These are phyloP conservation scores for Mortierella sp. DNA, from an alignment of 371 early-diverging fungal genomes.

Conservation along the genomic window DNA sequence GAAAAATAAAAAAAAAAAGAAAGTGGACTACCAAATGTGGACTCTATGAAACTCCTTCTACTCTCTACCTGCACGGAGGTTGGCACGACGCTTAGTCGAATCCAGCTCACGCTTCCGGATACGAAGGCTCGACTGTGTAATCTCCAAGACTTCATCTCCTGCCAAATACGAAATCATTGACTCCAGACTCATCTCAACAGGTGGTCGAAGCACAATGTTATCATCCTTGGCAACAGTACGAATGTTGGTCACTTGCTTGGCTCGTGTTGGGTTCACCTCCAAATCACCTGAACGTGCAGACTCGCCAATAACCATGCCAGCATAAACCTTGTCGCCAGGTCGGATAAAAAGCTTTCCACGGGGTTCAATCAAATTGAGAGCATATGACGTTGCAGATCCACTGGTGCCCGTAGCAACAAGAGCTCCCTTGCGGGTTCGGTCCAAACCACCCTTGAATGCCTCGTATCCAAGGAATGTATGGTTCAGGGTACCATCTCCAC, in stretches of 20 bases:
- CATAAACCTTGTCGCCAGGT: conserved; percentile 76
- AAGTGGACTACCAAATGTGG: not conserved
- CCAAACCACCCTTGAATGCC: conserved; percentile 73
- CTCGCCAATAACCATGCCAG: conserved; percentile 87
- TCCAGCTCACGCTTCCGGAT: conserved; percentile 79
- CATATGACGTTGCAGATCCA: conserved; percentile 78
- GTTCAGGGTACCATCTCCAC: conserved; percentile 73
- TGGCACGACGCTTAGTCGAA: conserved; percentile 66
- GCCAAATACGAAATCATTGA: conserved; percentile 79
- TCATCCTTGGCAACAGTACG: conserved; percentile 82
- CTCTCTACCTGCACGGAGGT: conserved; percentile 30
- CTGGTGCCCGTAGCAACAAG: conserved; percentile 69
- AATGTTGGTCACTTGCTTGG: conserved; percentile 79
- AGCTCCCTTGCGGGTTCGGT: conserved; percentile 74
- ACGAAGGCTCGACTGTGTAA: conserved; percentile 75
- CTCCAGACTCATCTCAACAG: conserved; percentile 73
- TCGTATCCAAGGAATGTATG: conserved; percentile 74
- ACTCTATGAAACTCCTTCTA: not conserved
- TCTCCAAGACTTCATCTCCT: conserved; percentile 82
- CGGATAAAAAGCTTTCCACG: conserved; percentile 80
- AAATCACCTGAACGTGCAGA: conserved; percentile 72
- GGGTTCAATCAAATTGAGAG: conserved; percentile 74
- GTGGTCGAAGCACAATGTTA: conserved; percentile 70
- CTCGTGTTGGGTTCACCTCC: conserved; percentile 83
- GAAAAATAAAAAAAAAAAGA: not conserved